phyloP scores from a whole-genome alignment of 2,329 filamentous ascomycete species.

The Cadophora luteo-olivacea region DNA sequence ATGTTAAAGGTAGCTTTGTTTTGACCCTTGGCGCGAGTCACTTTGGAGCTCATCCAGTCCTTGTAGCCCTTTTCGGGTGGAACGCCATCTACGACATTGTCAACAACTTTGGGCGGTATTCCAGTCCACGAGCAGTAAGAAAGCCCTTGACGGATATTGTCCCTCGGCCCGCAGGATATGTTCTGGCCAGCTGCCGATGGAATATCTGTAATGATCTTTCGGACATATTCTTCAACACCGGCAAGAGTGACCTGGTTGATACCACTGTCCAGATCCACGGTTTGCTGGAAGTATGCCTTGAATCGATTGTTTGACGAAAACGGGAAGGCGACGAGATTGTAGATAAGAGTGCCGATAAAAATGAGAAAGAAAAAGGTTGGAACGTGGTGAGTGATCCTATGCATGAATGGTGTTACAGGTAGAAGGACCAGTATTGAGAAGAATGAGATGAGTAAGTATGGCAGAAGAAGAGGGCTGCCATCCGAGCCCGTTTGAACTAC shows the following conservation, averaged over 20 bases:
- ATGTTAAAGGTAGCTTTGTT: conserved; percentile 69
- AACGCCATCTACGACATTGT: conserved; percentile 49
- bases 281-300: conserved; percentile 88
- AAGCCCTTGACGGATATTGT: conserved; percentile 56
- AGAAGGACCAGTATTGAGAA: conserved; percentile 76
- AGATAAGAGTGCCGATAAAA: conserved; percentile 77
- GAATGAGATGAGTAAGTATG: conserved; percentile 73
- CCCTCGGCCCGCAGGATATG: conserved; percentile 56
- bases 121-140: conserved; percentile 75
- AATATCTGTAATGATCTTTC: conserved; percentile 69
- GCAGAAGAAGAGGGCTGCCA: conserved; percentile 73
- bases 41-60: conserved; percentile 71
- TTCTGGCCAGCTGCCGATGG: conserved; percentile 72
- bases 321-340: conserved; percentile 87
- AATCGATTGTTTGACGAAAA: conserved; percentile 81
- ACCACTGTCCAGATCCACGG: conserved; percentile 77
- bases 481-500: conserved; percentile 85
- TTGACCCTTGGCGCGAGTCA: conserved; percentile 51
- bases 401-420: conserved; percentile 83
- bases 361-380: conserved; percentile 78
- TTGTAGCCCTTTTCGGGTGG: conserved; percentile 53
- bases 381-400: conserved; percentile 83
- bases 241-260: conserved; percentile 71
- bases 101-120: conserved; percentile 68
- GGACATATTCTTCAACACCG: conserved; percentile 72